Percentiles rank a stretch among this genome's conserved stretches.
phyloP scores from a whole-genome alignment of 2,329 filamentous ascomycete species.

The Hawksworthiomyces lignivorus region DNA sequence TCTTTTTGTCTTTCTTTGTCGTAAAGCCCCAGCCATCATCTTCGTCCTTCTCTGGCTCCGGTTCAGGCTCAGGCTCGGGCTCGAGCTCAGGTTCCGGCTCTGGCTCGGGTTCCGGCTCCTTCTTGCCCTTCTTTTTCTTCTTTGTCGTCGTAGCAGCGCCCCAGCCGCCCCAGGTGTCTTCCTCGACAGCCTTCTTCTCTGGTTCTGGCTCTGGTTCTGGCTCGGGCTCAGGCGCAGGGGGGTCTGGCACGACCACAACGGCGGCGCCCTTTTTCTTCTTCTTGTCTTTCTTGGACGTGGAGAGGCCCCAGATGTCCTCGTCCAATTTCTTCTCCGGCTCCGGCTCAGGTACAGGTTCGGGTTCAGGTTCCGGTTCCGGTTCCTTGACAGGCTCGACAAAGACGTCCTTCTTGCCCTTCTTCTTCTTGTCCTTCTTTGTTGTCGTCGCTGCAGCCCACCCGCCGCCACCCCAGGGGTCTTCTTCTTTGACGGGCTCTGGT shows the following conservation, averaged over 20 bases:
- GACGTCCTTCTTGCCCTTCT: slow-evolving; percentile 7
- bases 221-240: too few species aligned
- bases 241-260: slow-evolving; percentile 1
- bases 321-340: slow-evolving; percentile 12
- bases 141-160: slow-evolving; percentile 28
- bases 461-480: neutral
- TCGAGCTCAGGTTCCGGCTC: slow-evolving; percentile 5
- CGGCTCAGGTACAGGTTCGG: slow-evolving; percentile 11
- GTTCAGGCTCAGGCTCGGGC: slow-evolving; percentile 20
- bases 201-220: slow-evolving; percentile 2
- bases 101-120: slow-evolving; percentile 5
- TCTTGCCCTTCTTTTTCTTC: slow-evolving; percentile 22
- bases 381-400: slow-evolving; percentile 13
- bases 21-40: slow-evolving; percentile 9
- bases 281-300: slow-evolving; percentile 15
- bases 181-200: neutral
- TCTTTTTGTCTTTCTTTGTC: neutral
- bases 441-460: too few species aligned
- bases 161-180: slow-evolving; percentile 2
- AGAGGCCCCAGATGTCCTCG: slow-evolving; percentile 19
- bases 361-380: slow-evolving; percentile 18
- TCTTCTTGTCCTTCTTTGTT: slow-evolving; percentile 8
- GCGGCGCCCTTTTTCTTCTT: slow-evolving; percentile 17
- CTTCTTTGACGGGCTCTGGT: slow-evolving; percentile 3
- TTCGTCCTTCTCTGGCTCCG: slow-evolving; percentile 16